Percentiles rank a stretch among this genome's conserved stretches.
Conservation (phyloP, 1,139 yeast species). For the Arxiozyma telluris region DNA sequence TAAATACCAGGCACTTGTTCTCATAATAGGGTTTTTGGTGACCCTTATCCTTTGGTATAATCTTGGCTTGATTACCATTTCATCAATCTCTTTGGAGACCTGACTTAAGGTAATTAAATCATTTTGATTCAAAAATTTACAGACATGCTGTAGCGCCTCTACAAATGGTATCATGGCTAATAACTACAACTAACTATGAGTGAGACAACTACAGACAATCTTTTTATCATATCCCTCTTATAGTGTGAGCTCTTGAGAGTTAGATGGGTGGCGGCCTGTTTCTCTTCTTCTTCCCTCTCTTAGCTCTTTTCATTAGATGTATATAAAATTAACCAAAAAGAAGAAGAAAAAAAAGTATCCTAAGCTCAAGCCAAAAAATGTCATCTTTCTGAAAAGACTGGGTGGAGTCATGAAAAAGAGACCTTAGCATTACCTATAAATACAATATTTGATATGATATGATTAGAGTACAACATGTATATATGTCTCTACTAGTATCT, state of each 20-base stretch:
- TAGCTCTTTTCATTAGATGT: background rate
- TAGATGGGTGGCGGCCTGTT: background rate
- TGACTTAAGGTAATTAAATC: constrained; percentile 19
- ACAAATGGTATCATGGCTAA: background rate
- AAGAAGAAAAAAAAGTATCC: too few species aligned
- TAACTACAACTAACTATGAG: background rate
- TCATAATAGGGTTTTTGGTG: constrained; percentile 24
- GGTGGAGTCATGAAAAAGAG: background rate
- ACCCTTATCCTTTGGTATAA: constrained; percentile 28
- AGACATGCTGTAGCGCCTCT: background rate
- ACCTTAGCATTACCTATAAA: background rate
- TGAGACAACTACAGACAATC: background rate
- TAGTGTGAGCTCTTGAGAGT: background rate
- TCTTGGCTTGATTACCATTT: constrained; percentile 13
- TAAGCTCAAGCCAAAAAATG: too few species aligned
- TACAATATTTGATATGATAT: too few species aligned
- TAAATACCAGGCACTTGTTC: constrained; percentile 24
- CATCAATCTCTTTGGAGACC: constrained; percentile 11
- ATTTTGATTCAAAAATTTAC: constrained; percentile 25
- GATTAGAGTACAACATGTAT: too few species aligned
- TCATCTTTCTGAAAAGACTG: background rate
- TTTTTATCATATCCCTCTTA: background rate
- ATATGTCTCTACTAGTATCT: background rate
- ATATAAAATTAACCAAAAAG: background rate
- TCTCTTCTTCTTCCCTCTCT: background rate